Evolutionary conservation across 495 filamentous ascomycete species (phyloP).

Genomic region (Penicillium flavigenum): DNA sequence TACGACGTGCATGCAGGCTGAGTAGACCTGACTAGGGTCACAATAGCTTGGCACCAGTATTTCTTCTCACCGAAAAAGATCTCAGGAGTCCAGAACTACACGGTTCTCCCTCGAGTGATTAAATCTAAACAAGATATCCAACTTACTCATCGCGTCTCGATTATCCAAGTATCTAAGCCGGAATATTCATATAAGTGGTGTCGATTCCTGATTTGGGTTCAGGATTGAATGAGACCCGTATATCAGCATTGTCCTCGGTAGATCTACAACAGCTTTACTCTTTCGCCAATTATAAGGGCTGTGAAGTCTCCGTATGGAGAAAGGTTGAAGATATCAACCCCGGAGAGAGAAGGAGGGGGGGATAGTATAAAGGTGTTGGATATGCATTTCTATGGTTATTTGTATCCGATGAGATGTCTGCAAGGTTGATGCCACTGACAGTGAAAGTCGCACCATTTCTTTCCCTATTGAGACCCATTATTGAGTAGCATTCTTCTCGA

Average conservation of each 20-base stretch:
- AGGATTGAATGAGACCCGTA: not conserved
- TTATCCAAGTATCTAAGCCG: not conserved
- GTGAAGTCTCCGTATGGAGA: not conserved
- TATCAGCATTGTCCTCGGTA: not conserved
- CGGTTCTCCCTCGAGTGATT: not conserved
- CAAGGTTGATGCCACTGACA: too few species aligned
- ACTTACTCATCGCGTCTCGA: not conserved
- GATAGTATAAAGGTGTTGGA: too few species aligned
- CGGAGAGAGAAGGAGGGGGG: too few species aligned
- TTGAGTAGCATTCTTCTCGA: too few species aligned
- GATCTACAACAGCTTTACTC: not conserved
- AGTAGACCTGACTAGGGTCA: not conserved
- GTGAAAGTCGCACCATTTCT: too few species aligned
- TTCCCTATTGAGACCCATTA: too few species aligned
- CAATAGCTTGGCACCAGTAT: not conserved
- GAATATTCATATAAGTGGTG: not conserved
- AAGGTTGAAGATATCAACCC: not conserved
- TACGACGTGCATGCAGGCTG: not conserved
- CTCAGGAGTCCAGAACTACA: not conserved
- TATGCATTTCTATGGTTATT: too few species aligned
- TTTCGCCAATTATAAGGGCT: not conserved
- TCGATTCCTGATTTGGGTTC: not conserved
- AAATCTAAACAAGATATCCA: not conserved
- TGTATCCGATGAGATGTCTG: too few species aligned
- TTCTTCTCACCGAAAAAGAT: not conserved